Conservation (phyloP, 148 eudicot species). For the Cornus controversa region DNA sequence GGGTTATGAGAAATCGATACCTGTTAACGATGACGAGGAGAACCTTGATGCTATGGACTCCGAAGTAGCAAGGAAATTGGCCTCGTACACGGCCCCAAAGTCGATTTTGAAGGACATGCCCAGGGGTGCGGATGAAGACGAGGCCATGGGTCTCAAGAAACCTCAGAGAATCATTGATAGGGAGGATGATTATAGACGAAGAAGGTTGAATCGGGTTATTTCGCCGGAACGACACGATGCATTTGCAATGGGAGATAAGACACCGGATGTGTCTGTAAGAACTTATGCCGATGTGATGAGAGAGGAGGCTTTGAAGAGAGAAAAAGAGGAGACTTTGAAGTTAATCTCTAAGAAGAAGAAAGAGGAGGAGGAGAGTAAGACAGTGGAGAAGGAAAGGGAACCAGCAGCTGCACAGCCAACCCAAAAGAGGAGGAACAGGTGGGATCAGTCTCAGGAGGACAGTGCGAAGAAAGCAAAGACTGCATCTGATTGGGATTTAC, state of each 20-base stretch:
- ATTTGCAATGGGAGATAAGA: constrained; percentile 77
- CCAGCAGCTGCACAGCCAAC: constrained; percentile 39
- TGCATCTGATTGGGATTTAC: constrained; percentile 89
- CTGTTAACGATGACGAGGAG: constrained; percentile 84
- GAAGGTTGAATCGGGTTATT: constrained; percentile 64
- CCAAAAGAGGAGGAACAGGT: constrained; percentile 87
- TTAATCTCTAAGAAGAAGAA: constrained; percentile 66
- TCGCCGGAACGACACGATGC: constrained; percentile 86
- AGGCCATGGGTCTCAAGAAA: constrained; percentile 52
- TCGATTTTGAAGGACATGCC: constrained; percentile 72
- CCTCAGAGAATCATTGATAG: constrained; percentile 74
- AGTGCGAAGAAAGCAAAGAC: constrained; percentile 68
- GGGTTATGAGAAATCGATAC: constrained; percentile 63
- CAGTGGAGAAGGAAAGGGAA: constrained; percentile 41
- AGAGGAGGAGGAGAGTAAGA: constrained; percentile 66
- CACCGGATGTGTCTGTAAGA: constrained; percentile 72
- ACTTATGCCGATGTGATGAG: constrained; percentile 87
- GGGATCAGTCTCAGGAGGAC: constrained; percentile 84
- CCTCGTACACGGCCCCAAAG: constrained; percentile 83
- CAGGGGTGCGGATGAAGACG: constrained; percentile 56
- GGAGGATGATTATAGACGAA: constrained; percentile 72
- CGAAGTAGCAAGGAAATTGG: constrained; percentile 58
- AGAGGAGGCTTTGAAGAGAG: constrained; percentile 73
- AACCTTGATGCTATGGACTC: constrained; percentile 48
- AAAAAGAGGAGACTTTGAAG: constrained; percentile 66